These are phyloP conservation scores for Pythium phragmiticola DNA, from an alignment of 352 stramenopile genomes.

Conservation along the genomic window DNA sequence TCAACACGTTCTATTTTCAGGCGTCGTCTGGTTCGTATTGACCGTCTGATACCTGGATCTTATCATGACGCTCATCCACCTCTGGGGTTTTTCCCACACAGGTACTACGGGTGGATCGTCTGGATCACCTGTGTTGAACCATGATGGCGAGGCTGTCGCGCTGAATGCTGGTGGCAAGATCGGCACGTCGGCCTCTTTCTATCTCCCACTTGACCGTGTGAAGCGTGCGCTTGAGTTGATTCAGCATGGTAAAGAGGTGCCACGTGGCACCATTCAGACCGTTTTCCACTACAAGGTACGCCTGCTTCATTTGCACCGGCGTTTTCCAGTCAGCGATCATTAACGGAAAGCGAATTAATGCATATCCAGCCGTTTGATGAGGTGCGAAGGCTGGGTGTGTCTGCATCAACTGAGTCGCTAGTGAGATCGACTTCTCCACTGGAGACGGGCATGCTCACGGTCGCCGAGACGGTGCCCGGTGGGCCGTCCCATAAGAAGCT, in stretches of 20 bases:
- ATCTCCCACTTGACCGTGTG: slow-evolving; percentile 88
- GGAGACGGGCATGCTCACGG: slow-evolving; percentile 90
- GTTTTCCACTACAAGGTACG: slow-evolving; percentile 85
- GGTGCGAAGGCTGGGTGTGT: slow-evolving; percentile 80
- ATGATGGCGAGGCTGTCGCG: slow-evolving; percentile 85
- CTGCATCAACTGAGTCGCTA: slow-evolving; percentile 65
- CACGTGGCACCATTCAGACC: slow-evolving; percentile 86
- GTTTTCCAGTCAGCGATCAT: background rate
- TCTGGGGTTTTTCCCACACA: slow-evolving; percentile 12
- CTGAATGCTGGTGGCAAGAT: slow-evolving; percentile 91
- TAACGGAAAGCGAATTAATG: background rate
- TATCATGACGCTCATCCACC: background rate
- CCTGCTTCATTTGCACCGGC: background rate
- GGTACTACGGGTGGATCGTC: slow-evolving; percentile 83
- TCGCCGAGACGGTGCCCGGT: slow-evolving; percentile 81
- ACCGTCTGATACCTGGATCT: too few relatives aligned
- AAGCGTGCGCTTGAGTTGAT: slow-evolving; percentile 86
- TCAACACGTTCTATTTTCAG: slow-evolving; percentile 94
- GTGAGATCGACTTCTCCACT: slow-evolving; percentile 79
- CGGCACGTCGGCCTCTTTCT: slow-evolving; percentile 87
- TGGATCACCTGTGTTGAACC: slow-evolving; percentile 87
- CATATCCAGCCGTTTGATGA: slow-evolving; percentile 80
- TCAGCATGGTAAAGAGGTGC: slow-evolving; percentile 61
- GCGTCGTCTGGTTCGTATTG: slow-evolving; percentile 61
- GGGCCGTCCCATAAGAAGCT: slow-evolving; percentile 79